phyloP scores from a whole-genome alignment of 352 stramenopile species.

The Blastocystis sp. region DNA sequence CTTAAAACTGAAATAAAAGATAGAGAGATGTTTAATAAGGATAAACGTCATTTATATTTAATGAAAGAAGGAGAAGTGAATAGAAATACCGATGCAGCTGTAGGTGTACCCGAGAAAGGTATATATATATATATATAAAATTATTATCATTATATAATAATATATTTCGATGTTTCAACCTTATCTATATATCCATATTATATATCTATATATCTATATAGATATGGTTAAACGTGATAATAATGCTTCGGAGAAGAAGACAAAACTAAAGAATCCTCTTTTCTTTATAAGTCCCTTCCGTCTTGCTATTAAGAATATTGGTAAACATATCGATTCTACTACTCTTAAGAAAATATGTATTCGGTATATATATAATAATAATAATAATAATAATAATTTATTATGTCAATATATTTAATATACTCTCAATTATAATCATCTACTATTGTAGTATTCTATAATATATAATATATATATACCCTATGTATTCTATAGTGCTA shows the following conservation, averaged over 20 bases:
- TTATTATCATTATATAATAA: too few relatives aligned
- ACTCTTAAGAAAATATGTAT: slow-evolving; percentile 30
- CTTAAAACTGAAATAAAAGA: too few relatives aligned
- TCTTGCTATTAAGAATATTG: slow-evolving; percentile 76
- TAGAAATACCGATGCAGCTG: slow-evolving; percentile 39
- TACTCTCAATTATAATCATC: too few relatives aligned
- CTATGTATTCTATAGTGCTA: slow-evolving; percentile 1
- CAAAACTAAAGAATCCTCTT: slow-evolving; percentile 80
- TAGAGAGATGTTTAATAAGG: slow-evolving; percentile 53
- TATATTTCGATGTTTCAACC: too few relatives aligned
- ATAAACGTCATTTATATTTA: slow-evolving; percentile 84
- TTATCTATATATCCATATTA: too few relatives aligned
- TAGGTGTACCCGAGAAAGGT: slow-evolving; percentile 41
- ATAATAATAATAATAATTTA: too few relatives aligned
- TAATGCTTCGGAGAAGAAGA: slow-evolving; percentile 75
- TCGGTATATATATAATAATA: neutral
- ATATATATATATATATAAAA: too few relatives aligned
- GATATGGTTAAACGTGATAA: slow-evolving; percentile 75
- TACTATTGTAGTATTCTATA: too few relatives aligned
- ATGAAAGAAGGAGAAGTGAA: slow-evolving; percentile 76
- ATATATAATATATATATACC: too few relatives aligned
- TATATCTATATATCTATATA: slow-evolving; percentile 42
- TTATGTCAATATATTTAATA: too few relatives aligned
- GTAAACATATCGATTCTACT: neutral
- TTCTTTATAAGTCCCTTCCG: slow-evolving; percentile 83